Evolutionary conservation across 2,329 filamentous ascomycete species (phyloP), one percentile per base, ranked within the genome.

Genomic region (Botryotinia narcissicola): DNA sequence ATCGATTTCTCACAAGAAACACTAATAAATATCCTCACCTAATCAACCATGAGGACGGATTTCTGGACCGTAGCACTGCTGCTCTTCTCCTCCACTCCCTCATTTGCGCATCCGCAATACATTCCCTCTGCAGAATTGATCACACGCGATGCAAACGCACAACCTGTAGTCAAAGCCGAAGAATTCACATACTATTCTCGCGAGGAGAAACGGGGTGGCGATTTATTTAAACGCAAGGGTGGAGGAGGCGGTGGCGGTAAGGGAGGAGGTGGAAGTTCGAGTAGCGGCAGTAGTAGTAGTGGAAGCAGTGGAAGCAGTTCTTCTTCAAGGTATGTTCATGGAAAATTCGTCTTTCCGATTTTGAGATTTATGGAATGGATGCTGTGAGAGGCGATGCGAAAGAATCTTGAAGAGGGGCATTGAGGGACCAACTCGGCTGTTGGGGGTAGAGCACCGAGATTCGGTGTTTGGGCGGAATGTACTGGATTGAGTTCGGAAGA

Each of bases 161-260:
- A 70, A 22, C 29, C 57, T 5, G 4, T 6, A n/a, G 25, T 40
- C 7, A 20, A 20, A 29, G 48, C 48, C 6, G 62, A 67, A 6
- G 66, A 57, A 32, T 57, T 57, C 7, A 70, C 70, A 70, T 20
- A 69, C 70, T 40, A 67, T 64, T 46, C 72, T 72, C 59, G 67
- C 62, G 51, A 60, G 57, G 18, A 75, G 2, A 76, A 77, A 42
- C 51, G 51, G 3, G 69, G 71, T 9, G 73, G 69, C 71, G 84
- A 89, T 46, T 81, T 90, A 35, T 89, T 84, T 83, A 90, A 89
- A 83, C 85, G 89, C 75, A 87, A 87, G 78, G 89, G 89, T 59
- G 89, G 89, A 64, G 89, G 88, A 20, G 72, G 72, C 1, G 89
- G 89, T 51, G 89, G 89, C 66, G 89, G 88, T 10, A 87, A 87